Conservation (phyloP, 2,329 filamentous ascomycete species). For the Trichocomaceae sp. region DNA sequence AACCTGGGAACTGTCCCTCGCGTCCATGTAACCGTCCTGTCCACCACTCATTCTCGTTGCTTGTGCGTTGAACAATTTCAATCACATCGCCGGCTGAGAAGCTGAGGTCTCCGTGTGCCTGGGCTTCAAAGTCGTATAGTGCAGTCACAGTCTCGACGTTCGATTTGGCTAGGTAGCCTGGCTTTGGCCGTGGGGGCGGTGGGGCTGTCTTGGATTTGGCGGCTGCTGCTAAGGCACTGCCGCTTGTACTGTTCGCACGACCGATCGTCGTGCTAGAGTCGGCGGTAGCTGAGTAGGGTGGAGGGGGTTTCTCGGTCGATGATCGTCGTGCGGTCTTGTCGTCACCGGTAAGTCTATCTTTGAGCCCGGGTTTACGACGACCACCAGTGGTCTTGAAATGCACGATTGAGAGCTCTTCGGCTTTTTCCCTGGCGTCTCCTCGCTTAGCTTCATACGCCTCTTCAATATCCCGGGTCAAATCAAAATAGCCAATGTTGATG, state of each 20-base stretch:
- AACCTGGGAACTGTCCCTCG: slow-evolving; percentile 92
- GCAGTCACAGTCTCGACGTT: slow-evolving; percentile 78
- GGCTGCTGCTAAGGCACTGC: slow-evolving; percentile 43
- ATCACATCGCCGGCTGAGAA: slow-evolving; percentile 85
- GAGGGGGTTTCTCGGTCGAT: slow-evolving; percentile 53
- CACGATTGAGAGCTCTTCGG: slow-evolving; percentile 77
- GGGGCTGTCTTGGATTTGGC: slow-evolving; percentile 62
- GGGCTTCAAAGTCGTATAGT: slow-evolving; percentile 91
- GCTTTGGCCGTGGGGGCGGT: slow-evolving; percentile 75
- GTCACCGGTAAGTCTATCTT: slow-evolving; percentile 25
- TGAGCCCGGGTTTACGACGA: slow-evolving; percentile 23
- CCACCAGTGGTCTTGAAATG: slow-evolving; percentile 86
- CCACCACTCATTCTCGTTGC: slow-evolving; percentile 98
- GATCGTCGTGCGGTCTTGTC: slow-evolving; percentile 29
- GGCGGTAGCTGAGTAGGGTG: slow-evolving; percentile 21
- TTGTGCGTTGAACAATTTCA: slow-evolving; percentile 75
- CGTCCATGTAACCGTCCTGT: slow-evolving; percentile 70
- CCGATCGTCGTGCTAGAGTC: slow-evolving; percentile 14
- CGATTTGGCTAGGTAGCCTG: slow-evolving; percentile 60
- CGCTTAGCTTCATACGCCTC: slow-evolving; percentile 86
- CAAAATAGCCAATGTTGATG: slow-evolving; percentile 96
- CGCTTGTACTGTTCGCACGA: slow-evolving; percentile 37
- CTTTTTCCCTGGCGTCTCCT: slow-evolving; percentile 77
- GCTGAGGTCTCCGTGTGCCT: slow-evolving; percentile 87
- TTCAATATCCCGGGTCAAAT: slow-evolving; percentile 82